Evolutionary conservation across 1,139 yeast species (phyloP), one percentile per base, ranked within the genome.

Genomic region (Pichia norvegensis): DNA sequence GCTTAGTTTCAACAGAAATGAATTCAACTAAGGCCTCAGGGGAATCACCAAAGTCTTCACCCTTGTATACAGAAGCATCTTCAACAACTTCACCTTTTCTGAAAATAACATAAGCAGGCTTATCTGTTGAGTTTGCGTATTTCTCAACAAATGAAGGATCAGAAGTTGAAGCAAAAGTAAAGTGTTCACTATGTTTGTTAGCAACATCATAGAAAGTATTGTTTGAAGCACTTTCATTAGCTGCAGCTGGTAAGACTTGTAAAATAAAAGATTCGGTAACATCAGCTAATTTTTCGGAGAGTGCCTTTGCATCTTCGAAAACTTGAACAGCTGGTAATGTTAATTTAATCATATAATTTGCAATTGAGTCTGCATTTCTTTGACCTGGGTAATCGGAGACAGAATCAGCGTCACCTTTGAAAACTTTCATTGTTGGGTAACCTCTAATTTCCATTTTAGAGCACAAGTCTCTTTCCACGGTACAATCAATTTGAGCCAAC

Each of bases 401-500:
- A 14, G 42, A 39, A 16, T 64, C 57, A 44, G 71, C 73, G 42
- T 68, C 64, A 51, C 88, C 86, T 65, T 85, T 82, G 72, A 86
- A 83, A 40, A 92, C 78, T 70, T 85, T 85, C 67, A 92, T 70
- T 29, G 96, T 84, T 58, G 98, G 98, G 73, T 86, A 92, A 43
- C 98, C 98, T 67, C 75, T 78, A 59, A 92, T 76, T 47, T 79
- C 87, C 55, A 76, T 81, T 47, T 78, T 74, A 58, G 74, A 72
- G 69, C 98, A 92, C 54, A 94, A 75, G 29, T 79, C 85, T 64
- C 78, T 79, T 60, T 92, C 86, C 61, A 78, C 90, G 39, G 92
- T 84, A 74, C 98, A 92, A 70, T 92, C 97, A 55, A 92, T 72
- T 72, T 92, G 95, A 48, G 92, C 97, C 60, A 92, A 73, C 55